A percentile compares a stretch with the other conserved stretches of the same genome.
phyloP scores from a whole-genome alignment of 2,329 filamentous ascomycete genomes.

The Exophiala viscosa region DNA sequence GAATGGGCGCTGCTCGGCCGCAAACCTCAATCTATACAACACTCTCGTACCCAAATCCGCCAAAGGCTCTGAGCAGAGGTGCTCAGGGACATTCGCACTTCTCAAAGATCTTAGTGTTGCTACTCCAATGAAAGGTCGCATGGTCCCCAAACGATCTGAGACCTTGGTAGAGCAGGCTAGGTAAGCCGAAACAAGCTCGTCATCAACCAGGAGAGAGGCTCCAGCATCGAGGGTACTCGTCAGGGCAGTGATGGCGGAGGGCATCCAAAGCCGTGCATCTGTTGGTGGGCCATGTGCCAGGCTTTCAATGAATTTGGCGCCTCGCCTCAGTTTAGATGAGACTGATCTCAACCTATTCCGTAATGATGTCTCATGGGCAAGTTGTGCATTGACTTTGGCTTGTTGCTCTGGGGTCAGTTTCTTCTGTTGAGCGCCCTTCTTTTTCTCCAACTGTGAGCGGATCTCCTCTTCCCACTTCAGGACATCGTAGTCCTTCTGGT shows the following conservation, averaged over 20 bases:
- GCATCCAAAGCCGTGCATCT: conserved; percentile 84
- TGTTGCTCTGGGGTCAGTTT: conserved; percentile 88
- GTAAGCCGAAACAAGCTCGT: conserved; percentile 72
- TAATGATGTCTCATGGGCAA: conserved; percentile 80
- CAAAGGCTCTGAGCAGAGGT: conserved; percentile 74
- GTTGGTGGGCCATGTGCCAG: conserved; percentile 86
- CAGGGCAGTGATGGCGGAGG: conserved; percentile 69
- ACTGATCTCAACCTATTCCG: conserved; percentile 66
- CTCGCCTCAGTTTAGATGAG: conserved; percentile 70
- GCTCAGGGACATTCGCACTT: conserved; percentile 66
- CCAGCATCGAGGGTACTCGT: conserved; percentile 73
- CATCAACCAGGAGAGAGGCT: conserved; percentile 75
- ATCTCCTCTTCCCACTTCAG: conserved; percentile 97
- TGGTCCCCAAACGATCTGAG: conserved; percentile 67
- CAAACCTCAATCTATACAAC: conserved; percentile 83
- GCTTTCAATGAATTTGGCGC: conserved; percentile 78
- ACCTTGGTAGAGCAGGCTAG: conserved; percentile 74
- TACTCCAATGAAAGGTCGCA: conserved; percentile 79
- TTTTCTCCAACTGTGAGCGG: conserved; percentile 78
- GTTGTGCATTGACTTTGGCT: conserved; percentile 83
- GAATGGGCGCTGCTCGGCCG: conserved; percentile 89
- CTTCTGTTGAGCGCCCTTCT: conserved; percentile 78
- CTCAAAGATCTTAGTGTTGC: conserved; percentile 78
- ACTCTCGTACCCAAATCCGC: conserved; percentile 81
- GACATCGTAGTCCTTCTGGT: conserved; percentile 90